Base-by-base conservation (phyloP, 2,329 filamentous ascomycete genomes). In the Fusarium sp. region DNA sequence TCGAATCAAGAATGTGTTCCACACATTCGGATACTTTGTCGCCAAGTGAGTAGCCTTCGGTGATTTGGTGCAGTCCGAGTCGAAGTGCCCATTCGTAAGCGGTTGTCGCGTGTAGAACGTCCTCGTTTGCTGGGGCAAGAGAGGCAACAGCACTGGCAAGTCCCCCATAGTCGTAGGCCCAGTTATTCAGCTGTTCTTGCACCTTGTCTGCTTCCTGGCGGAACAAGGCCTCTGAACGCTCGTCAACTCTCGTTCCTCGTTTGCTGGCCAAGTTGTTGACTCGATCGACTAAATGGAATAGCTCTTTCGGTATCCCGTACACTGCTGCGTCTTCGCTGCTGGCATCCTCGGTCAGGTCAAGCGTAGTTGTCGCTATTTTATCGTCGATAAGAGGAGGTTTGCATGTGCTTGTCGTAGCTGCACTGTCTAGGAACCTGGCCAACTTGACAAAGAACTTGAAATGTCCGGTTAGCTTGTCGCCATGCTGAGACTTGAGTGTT, bases 41-140 rank as follows among this genome's bases (percentile, higher is more conserved):
- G 10, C 72, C 59, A 10, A 80, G 64, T 27, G 79, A 77, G 63
- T 84, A 84, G 1, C 82, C 82, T 47, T 84, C 79, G 11, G 82
- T 78, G 31, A 84, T 79, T 62, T 84, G 81, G 67, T 84, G 80
- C 16, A 84, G 75, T 9, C 82, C 77, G 16, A 84, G 73, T 9
- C 80, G 77, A n/a, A 83, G 76, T 9, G 82, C 81, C 67, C 78
- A 78, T 60, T 83, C 81, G 61, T 82, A 83, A 7, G 81, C 80
- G 15, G 72, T 74, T 3, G 81, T 80, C 16, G 80, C 81, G 48
- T 77, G 66, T 10, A 81, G 59, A 1, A 78, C 77, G 40, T 82
- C 78, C 8, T 77, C 72, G 16, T 69, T 71, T 28, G 52, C 40
- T 5, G 77, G 63, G 1, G 65, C 60, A 9, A 73, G 55, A 4